Evolutionary conservation across 345 rosid genomes (phyloP).

Genomic region (Camelina neglecta): DNA sequence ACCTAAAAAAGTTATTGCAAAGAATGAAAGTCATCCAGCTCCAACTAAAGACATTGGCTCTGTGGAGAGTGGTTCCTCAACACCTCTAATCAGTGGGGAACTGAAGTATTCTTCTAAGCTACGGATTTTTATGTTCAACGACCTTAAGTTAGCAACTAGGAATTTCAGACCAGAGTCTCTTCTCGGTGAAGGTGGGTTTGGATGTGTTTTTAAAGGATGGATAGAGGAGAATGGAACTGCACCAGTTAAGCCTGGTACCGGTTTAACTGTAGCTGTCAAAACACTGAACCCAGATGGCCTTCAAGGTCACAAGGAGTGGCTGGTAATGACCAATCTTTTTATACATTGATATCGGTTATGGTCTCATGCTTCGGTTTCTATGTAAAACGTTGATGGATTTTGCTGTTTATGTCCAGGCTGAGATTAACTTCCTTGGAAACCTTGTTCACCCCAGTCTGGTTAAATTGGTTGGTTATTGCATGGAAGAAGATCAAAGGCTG

Average conservation of each 20-base stretch:
- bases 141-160: constrained; percentile 78
- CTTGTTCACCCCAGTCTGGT: constrained; percentile 76
- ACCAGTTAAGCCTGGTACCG: constrained; percentile 89
- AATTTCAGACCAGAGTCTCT: constrained; percentile 88
- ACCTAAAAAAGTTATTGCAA: constrained; percentile 48
- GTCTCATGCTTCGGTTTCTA: neutral
- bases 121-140: constrained; percentile 68
- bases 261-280: constrained; percentile 90
- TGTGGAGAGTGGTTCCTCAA: constrained; percentile 62
- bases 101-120: constrained; percentile 72
- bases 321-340: constrained; percentile 52
- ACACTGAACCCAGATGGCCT: constrained; percentile 92
- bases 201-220: constrained; percentile 96
- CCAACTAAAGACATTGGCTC: constrained; percentile 52
- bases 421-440: constrained; percentile 78
- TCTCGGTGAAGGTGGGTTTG: constrained; percentile 93
- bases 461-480: constrained; percentile 78
- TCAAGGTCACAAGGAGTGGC: constrained; percentile 99
- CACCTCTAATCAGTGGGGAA: constrained; percentile 69
- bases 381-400: constrained; percentile 19
- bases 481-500: constrained; percentile 78
- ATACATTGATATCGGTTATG: constrained; percentile 2
- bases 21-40: constrained; percentile 48
- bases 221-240: constrained; percentile 91
- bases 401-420: constrained; percentile 57